Base-by-base conservation (phyloP, 306 rosid genomes). In the Prosopis cineraria region DNA sequence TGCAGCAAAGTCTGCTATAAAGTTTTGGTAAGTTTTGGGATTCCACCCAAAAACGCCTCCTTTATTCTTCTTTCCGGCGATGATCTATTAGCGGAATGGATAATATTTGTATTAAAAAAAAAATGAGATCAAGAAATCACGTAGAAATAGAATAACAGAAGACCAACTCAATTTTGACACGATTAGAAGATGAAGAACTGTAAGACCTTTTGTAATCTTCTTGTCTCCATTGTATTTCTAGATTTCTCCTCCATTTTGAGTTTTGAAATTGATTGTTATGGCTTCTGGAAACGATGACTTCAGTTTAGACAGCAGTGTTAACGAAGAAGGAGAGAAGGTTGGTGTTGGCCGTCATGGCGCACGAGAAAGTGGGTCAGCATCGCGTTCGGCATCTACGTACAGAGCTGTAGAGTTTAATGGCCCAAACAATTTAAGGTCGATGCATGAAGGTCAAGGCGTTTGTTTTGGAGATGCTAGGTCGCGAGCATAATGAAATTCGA, bases 151-250 rank as follows among this genome's bases (percentile, higher is more conserved):
- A 84, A 79, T 73, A 41, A 29, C 17, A 8, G 27, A 72, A 36
- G 77, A 73, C 74, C n/a, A 10, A n/a, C 20, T 11, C 11, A 1
- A 25, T 40, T 33, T 50, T 5, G 5, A 69, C 12, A 19, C 55
- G 9, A 43, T 22, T 13, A 37, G 72, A 55, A 67, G 67, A 89
- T 89, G 94, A 91, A 88, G 86, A 86, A 72, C 34, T 93, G 97
- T 52, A 96, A 90, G 76, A n/a, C n/a, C n/a, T n/a, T n/a, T n/a
- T n/a, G n/a, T n/a, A n/a, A n/a, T n/a, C n/a, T n/a, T n/a, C n/a
- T n/a, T n/a, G n/a, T n/a, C n/a, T 79, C 20, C 27, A 30, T 3
- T 2, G 14, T 13, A 16, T 47, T 16, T 16, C 9, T 19, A 3
- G n/a, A 37, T 52, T 10, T 53, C 44, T 16, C 4, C n/a, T 24